phyloP scores from a whole-genome alignment of 257 asterid genomes.

The Marsdenia floribunda region DNA sequence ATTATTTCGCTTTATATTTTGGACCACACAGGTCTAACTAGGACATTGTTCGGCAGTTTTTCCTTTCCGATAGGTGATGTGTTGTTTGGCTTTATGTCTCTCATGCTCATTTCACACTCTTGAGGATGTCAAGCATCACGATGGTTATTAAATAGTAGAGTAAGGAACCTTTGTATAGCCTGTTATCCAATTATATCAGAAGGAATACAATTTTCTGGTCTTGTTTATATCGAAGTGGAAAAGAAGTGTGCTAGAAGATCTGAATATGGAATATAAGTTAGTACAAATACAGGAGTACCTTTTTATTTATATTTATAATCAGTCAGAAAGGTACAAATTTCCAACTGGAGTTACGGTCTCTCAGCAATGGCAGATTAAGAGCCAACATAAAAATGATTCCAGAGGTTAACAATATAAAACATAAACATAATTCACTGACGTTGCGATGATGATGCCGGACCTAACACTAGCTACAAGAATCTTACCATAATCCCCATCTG shows the following conservation, averaged over 20 bases:
- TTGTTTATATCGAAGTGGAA: too few species aligned
- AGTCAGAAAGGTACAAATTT: neutral
- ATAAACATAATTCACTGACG: too few species aligned
- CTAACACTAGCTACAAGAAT: constrained; percentile 7
- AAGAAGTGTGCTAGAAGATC: neutral
- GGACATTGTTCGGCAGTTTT: neutral
- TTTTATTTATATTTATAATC: constrained; percentile 14
- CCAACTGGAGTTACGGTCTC: neutral
- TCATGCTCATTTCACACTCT: neutral
- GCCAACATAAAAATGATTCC: neutral
- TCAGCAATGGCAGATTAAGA: neutral
- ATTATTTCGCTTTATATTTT: neutral
- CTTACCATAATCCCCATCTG: neutral
- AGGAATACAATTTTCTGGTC: neutral
- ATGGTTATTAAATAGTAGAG: neutral
- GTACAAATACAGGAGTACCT: neutral
- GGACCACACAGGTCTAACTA: neutral
- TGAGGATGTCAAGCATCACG: neutral
- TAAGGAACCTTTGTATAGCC: neutral
- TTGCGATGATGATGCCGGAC: neutral
- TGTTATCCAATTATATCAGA: neutral
- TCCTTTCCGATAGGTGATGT: neutral
- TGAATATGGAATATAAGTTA: neutral
- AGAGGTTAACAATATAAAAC: neutral
- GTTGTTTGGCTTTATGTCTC: neutral